phyloP scores from a whole-genome alignment of 257 asterid genomes.

The Solanum rostratum region DNA sequence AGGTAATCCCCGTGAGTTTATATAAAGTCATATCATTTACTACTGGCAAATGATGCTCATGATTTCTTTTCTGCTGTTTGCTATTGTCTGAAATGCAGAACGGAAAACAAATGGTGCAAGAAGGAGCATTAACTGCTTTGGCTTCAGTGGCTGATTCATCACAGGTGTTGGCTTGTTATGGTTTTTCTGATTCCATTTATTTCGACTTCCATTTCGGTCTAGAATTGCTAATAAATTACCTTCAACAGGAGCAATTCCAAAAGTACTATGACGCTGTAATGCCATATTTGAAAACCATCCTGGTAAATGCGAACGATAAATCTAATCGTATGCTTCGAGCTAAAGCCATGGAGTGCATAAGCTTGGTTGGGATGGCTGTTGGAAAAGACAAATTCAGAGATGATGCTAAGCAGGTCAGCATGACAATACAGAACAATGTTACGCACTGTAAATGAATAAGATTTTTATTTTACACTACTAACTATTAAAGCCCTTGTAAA shows the following conservation, averaged over 20 bases:
- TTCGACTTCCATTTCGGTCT: not conserved
- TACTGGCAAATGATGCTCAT: not conserved
- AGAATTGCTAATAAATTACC: conserved; percentile 4
- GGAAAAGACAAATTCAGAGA: conserved; percentile 83
- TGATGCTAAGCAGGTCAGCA: conserved; percentile 78
- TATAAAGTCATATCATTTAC: not conserved
- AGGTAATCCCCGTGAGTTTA: conserved; percentile 28
- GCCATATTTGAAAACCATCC: conserved; percentile 85
- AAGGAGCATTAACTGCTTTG: conserved; percentile 92
- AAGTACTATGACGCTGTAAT: conserved; percentile 84
- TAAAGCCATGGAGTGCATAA: conserved; percentile 95
- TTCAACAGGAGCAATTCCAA: conserved; percentile 65
- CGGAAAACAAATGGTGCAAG: conserved; percentile 96
- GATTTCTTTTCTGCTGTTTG: not conserved
- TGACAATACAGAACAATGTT: not conserved
- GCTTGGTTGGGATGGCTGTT: conserved; percentile 98
- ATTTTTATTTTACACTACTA: not conserved
- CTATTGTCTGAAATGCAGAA: conserved; percentile 38
- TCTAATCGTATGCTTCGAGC: conserved; percentile 97
- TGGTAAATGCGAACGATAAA: conserved; percentile 81
- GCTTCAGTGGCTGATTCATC: conserved; percentile 98
- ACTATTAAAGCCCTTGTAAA: not conserved
- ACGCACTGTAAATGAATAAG: not conserved
- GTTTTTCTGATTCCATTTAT: not conserved
- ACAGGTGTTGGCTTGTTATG: conserved; percentile 40